Percentiles rank a stretch among this genome's conserved stretches.
Conservation (phyloP, 2,329 filamentous ascomycete species). For the Cladosporium sp. region DNA sequence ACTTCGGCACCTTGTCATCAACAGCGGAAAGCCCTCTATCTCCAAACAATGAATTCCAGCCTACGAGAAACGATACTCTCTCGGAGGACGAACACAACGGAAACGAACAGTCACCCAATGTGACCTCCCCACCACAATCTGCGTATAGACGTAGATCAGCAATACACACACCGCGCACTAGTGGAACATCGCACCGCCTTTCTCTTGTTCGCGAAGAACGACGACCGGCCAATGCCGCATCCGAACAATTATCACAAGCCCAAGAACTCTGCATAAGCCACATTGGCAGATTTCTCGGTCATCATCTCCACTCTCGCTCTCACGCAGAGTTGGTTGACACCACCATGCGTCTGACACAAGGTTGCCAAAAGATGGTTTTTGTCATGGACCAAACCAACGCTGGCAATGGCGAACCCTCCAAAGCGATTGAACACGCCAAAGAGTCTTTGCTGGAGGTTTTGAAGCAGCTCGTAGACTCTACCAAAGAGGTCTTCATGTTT, state of each 20-base stretch:
- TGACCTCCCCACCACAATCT: neutral
- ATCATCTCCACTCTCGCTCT: constrained; percentile 89
- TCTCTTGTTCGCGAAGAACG: constrained; percentile 24
- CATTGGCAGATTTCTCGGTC: constrained; percentile 87
- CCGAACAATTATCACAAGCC: constrained; percentile 70
- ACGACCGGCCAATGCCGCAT: constrained; percentile 64
- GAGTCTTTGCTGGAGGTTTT: constrained; percentile 75
- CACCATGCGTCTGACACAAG: constrained; percentile 77
- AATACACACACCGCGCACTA: constrained; percentile 1
- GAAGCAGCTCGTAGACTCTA: constrained; percentile 73
- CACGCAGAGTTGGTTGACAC: constrained; percentile 76
- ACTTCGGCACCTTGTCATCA: neutral
- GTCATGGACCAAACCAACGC: constrained; percentile 79
- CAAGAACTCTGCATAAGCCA: constrained; percentile 89
- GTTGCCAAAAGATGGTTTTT: constrained; percentile 72
- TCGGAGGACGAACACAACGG: neutral
- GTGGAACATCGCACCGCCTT: constrained; percentile 23
- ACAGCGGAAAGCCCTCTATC: neutral
- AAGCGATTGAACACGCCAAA: constrained; percentile 64
- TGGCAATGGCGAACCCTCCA: constrained; percentile 66
- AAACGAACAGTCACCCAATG: neutral
- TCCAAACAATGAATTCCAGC: neutral
- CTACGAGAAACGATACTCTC: neutral
- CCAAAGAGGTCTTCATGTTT: constrained; percentile 70
- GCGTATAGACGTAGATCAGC: neutral